Evolutionary conservation across 1,284 basidiomycete species (phyloP), one percentile per base, ranked within the genome.

Genomic region (Jaminaea rosea): DNA sequence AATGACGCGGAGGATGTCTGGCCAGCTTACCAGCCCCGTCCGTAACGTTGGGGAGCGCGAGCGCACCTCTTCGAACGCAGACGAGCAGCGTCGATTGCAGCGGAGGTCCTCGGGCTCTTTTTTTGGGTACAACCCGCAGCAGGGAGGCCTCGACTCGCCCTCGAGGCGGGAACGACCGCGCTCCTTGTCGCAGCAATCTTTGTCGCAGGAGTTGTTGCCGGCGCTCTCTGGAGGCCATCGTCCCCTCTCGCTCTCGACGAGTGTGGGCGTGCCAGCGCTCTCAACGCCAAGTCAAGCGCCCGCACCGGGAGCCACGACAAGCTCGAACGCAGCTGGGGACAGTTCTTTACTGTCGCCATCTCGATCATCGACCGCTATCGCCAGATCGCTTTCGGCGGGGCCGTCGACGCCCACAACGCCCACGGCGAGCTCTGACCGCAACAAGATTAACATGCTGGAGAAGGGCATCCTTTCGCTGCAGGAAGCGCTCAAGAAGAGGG

Each of bases 181-280:
- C 44, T 68, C 65, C n/a, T 52, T 64, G 26, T 69, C 67, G 51
- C 65, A n/a, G n/a, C n/a, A 69, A 31, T 67, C 65, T 48, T 62
- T 62, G 26, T 62, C 60, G 45, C 49, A 57, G 59, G 67, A 64
- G 53, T 17, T 46, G 2, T 62, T 51, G 50, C 50, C 57, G 11
- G 54, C 8, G 8, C 15, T 15, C 37, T 17, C 19, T 24, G 23
- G 39, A 42, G 39, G 19, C 11, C 39, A 17, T 11, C 13, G 39
- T 13, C 39, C 39, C 17, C 39, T 42, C 6, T 42, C 39, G 15
- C 39, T 42, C 19, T 42, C 39, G n/a, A n/a, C n/a, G n/a, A n/a
- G n/a, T n/a, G n/a, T n/a, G n/a, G n/a, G n/a, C n/a, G n/a, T n/a
- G n/a, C n/a, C n/a, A n/a, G n/a, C n/a, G n/a, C n/a, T n/a, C n/a